Conservation (phyloP, 257 asterid genomes). For the Anisodus tanguticus region DNA sequence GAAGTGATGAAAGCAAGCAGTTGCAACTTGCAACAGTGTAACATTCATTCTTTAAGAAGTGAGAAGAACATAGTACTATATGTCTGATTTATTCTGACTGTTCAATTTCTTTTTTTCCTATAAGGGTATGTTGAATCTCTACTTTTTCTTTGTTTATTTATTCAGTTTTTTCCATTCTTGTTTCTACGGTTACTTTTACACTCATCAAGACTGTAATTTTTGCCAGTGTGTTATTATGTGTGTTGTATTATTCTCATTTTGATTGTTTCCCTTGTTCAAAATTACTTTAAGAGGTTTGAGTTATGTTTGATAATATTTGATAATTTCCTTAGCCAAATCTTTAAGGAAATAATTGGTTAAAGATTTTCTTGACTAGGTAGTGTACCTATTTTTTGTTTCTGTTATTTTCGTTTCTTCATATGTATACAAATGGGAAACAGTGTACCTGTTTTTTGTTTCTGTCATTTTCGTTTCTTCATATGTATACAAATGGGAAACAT, state of each 20-base stretch:
- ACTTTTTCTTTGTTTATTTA: background rate
- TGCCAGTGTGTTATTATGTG: background rate
- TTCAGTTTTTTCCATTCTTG: background rate
- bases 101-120: background rate
- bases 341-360: background rate
- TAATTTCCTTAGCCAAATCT: background rate
- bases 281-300: background rate
- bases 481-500: too few relatives aligned
- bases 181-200: background rate
- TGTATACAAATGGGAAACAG: background rate
- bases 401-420: too few relatives aligned
- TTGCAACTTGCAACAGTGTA: background rate
- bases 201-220: background rate
- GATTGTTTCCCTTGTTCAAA: background rate
- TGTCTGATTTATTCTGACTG: background rate
- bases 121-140: conserved; percentile 10
- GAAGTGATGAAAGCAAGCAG: conserved; percentile 7
- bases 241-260: background rate
- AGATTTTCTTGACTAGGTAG: background rate
- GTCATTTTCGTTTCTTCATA: too few relatives aligned
- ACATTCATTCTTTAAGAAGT: background rate
- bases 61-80: background rate
- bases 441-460: too few relatives aligned
- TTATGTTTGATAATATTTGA: background rate
- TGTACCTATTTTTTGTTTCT: too few relatives aligned